A percentile compares a stretch with the other conserved stretches of the same genome.
These are phyloP conservation scores for Pestalotiopsis sp. DNA, from an alignment of 2,329 filamentous ascomycete species.

Conservation along the genomic window DNA sequence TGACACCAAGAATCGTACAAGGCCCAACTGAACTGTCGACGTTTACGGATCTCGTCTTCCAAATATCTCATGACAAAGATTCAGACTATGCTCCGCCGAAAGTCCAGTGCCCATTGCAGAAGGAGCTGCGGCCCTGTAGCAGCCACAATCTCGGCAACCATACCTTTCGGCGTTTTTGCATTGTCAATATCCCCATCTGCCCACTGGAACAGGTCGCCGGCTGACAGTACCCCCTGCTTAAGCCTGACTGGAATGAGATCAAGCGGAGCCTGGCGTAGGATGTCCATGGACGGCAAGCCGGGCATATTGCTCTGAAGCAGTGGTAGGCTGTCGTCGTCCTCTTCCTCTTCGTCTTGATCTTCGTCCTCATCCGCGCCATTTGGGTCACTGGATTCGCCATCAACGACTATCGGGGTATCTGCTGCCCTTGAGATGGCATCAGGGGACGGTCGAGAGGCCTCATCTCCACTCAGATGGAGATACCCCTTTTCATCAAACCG, in stretches of 20 bases:
- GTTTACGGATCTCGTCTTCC: no score
- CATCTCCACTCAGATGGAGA: slow-evolving; percentile 44
- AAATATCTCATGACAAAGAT: not conserved
- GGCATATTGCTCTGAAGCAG: slow-evolving; percentile 69
- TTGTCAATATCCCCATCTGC: slow-evolving; percentile 52
- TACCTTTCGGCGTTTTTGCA: slow-evolving; percentile 57
- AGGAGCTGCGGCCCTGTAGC: slow-evolving; percentile 65
- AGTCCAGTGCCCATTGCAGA: slow-evolving; percentile 60
- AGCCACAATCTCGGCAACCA: slow-evolving; percentile 69
- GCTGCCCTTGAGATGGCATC: not conserved
- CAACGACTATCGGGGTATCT: slow-evolving; percentile 11
- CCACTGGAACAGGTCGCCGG: slow-evolving; percentile 56
- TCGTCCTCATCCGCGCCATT: slow-evolving; percentile 21
- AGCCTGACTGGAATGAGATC: slow-evolving; percentile 61
- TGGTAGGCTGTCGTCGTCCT: slow-evolving; percentile 21
- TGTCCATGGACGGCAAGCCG: slow-evolving; percentile 59
- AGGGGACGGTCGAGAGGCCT: not conserved
- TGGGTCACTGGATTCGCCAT: not conserved
- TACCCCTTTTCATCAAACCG: slow-evolving; percentile 60
- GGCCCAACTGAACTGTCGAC: no score
- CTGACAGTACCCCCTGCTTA: slow-evolving; percentile 25
- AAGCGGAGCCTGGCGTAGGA: slow-evolving; percentile 59
- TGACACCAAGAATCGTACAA: no score
- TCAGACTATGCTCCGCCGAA: slow-evolving; percentile 31
- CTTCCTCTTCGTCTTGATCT: slow-evolving; percentile 16